Evolutionary conservation across 768 basidiomycete species (phyloP), one percentile per base, ranked within the genome.

Genomic region (Rhodotorula graminis): DNA sequence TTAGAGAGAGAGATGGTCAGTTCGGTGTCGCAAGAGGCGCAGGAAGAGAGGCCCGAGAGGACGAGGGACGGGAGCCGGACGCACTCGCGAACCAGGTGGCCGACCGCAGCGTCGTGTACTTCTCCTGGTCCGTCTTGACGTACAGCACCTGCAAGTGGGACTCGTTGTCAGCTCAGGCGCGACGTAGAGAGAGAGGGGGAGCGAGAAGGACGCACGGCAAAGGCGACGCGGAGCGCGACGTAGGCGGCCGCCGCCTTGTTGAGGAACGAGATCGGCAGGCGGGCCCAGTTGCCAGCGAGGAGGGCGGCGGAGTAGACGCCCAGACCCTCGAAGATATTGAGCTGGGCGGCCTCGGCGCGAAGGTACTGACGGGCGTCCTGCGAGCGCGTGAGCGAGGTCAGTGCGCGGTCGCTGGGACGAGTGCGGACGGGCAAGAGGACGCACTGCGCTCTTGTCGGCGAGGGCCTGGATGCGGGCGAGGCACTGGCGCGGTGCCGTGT

Each of bases 241-340:
- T 72, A 72, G 23, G 47, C 42, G 2, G 15, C 52, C 14, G 66
- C 59, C 14, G 60, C 21, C 33, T 16, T 31, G 66, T 67, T 67
- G 33, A 67, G n/a, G 50, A 23, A 40, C 19, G 6, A 16, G 58
- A 40, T 10, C 3, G 66, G 66, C 10, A 67, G 50, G 21, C 59
- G 58, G 19, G 66, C 66, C 25, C 61, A 23, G 50, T 72, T 72
- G 16, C 65, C 71, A 1, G 42, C 65, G 33, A 66, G 52, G 50
- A 69, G 50, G 31, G 67, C 71, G 6, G 55, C 53, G 2, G 71
- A 62, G 33, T 53, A 72, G 46, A 57, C 53, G 3, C 58, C 65
- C 21, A 68, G 14, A n/a, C 65, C 29, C 27, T 73, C 72, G 60
- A 65, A 69, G 27, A 40, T 27, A 64, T 73, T 73, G 23, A 52